phyloP scores from a whole-genome alignment of 345 rosid genomes.

The Rhizophora mangle region DNA sequence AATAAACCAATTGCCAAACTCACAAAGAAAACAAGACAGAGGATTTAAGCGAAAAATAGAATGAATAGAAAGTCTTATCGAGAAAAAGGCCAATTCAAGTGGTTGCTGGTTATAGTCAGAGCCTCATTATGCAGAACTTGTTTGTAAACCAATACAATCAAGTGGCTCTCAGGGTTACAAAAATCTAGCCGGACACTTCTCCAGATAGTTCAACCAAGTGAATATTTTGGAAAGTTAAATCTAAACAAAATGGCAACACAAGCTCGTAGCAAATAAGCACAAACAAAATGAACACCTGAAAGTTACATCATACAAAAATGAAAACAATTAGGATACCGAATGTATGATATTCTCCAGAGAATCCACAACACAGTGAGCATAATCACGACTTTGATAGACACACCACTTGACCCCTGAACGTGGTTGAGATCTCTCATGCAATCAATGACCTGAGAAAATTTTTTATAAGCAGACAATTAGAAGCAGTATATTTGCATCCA shows the following conservation, averaged over 20 bases:
- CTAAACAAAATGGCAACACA: background rate
- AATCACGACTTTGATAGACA: constrained; percentile 77
- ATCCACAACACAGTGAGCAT: constrained; percentile 93
- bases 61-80: background rate
- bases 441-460: background rate
- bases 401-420: constrained; percentile 99
- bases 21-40: background rate
- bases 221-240: background rate
- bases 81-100: background rate
- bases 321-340: constrained; percentile 46
- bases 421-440: constrained; percentile 47
- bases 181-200: background rate
- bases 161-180: background rate
- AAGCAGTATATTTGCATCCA: background rate
- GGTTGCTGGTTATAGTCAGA: background rate
- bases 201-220: background rate
- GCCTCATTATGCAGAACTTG: background rate
- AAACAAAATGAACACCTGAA: too few relatives aligned
- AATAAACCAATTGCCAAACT: background rate
- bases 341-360: constrained; percentile 94
- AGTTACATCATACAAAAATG: background rate
- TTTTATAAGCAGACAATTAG: background rate
- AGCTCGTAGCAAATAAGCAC: background rate
- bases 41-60: background rate
- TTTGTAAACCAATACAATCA: background rate